These are phyloP conservation scores for Cladosporium austrohemisphaericum DNA, from an alignment of 2,329 filamentous ascomycete genomes.

Conservation along the genomic window DNA sequence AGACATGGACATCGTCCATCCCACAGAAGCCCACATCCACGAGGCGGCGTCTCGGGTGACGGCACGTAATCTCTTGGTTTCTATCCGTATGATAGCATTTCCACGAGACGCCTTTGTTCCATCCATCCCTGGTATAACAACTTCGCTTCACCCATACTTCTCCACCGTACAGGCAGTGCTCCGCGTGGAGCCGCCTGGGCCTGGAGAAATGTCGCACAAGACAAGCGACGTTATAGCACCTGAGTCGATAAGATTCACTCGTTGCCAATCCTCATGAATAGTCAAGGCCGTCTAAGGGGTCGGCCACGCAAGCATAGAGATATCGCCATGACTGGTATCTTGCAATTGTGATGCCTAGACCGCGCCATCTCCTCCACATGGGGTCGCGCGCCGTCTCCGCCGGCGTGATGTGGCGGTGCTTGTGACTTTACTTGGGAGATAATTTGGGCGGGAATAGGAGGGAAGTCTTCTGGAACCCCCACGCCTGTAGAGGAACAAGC, in stretches of 20 bases:
- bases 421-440: not conserved
- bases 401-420: slow-evolving; percentile 5
- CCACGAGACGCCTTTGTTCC: no score
- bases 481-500: slow-evolving; percentile 9
- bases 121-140: not conserved
- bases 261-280: slow-evolving; percentile 10
- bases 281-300: not conserved
- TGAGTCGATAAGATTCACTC: slow-evolving; percentile 3
- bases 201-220: slow-evolving; percentile 10
- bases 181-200: slow-evolving; percentile 14
- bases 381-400: slow-evolving; percentile 11
- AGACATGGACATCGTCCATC: not conserved
- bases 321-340: not conserved
- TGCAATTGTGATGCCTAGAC: slow-evolving; percentile 6
- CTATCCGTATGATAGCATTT: no score
- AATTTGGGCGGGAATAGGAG: not conserved
- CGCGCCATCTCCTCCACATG: slow-evolving; percentile 13
- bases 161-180: slow-evolving; percentile 10
- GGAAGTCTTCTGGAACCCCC: slow-evolving; percentile 15
- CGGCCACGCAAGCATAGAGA: slow-evolving; percentile 11
- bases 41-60: not conserved
- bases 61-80: slow-evolving; percentile 5
- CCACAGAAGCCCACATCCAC: not conserved
- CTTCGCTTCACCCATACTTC: slow-evolving; percentile 12
- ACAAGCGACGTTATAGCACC: not conserved